Conservation (phyloP, 352 stramenopile species). For the Pythium aquatile region DNA sequence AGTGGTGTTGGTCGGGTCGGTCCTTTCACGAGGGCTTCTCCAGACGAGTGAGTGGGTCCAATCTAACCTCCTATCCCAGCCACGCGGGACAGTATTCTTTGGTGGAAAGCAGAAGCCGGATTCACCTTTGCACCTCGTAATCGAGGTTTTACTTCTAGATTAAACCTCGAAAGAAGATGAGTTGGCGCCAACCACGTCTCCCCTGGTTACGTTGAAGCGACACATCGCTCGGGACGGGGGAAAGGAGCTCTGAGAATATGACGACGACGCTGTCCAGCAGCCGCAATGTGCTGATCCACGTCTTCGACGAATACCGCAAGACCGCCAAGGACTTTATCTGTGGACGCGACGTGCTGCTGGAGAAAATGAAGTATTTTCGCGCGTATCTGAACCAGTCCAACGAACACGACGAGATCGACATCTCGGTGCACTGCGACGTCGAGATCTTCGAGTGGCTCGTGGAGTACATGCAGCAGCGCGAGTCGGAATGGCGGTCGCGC, state of each 20-base stretch:
- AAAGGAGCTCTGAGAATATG: neutral
- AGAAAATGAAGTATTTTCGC: slow-evolving; percentile 92
- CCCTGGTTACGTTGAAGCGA: slow-evolving; percentile 16
- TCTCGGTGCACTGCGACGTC: slow-evolving; percentile 92
- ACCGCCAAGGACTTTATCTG: slow-evolving; percentile 86
- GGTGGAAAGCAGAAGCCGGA: slow-evolving; percentile 27
- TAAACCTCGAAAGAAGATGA: slow-evolving; percentile 29
- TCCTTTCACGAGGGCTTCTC: slow-evolving; percentile 18
- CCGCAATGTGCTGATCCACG: slow-evolving; percentile 83
- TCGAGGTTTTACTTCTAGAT: slow-evolving; percentile 19
- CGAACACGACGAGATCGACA: slow-evolving; percentile 90
- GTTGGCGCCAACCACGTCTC: slow-evolving; percentile 6
- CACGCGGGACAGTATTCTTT: slow-evolving; percentile 24
- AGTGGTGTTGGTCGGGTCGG: neutral
- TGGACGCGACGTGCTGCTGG: slow-evolving; percentile 68
- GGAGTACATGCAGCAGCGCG: slow-evolving; percentile 77
- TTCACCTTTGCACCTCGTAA: slow-evolving; percentile 22
- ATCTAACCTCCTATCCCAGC: slow-evolving; percentile 11
- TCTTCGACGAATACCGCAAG: slow-evolving; percentile 89
- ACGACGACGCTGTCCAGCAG: slow-evolving; percentile 1
- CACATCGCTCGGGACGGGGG: neutral
- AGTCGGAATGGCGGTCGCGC: slow-evolving; percentile 41
- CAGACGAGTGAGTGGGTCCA: slow-evolving; percentile 28
- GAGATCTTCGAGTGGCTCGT: slow-evolving; percentile 92
- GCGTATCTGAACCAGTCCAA: slow-evolving; percentile 76